Evolutionary conservation across 78 protist species (phyloP).

Genomic region (Dictyostelium brefeldianum): DNA sequence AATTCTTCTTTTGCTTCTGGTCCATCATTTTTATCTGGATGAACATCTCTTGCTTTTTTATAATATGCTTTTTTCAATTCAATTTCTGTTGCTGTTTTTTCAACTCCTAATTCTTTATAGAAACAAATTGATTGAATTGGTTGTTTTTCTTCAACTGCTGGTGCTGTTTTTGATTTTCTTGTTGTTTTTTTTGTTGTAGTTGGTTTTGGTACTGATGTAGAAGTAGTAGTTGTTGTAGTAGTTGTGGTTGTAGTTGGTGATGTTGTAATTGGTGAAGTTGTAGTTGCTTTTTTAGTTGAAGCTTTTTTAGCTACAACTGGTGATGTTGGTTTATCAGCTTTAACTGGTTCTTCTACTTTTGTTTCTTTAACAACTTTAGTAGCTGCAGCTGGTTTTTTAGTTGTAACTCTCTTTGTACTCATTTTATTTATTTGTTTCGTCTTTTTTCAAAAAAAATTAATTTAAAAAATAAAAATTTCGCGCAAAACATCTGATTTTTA

Average conservation of each 20-base stretch:
- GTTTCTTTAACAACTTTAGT: no score
- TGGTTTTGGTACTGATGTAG: background rate
- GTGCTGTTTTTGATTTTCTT: background rate
- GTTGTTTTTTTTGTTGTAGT: background rate
- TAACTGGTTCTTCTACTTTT: no score
- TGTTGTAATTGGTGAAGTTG: background rate
- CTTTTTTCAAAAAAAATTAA: background rate
- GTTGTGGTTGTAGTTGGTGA: background rate
- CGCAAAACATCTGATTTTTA: background rate
- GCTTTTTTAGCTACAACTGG: no score
- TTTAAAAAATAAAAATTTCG: background rate
- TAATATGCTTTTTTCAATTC: constrained; percentile 66
- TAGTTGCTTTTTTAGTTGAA: background rate
- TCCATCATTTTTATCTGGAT: constrained; percentile 70
- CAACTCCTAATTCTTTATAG: constrained; percentile 63
- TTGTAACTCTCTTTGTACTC: background rate
- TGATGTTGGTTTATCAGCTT: no score
- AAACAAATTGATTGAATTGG: constrained; percentile 30
- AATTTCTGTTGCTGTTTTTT: constrained; percentile 35
- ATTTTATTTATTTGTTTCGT: no score
- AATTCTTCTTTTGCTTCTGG: constrained; percentile 74
- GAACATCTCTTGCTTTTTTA: constrained; percentile 73
- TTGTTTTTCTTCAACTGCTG: background rate
- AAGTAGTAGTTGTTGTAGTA: background rate
- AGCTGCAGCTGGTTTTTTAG: background rate